phyloP scores from a whole-genome alignment of 2,329 filamentous ascomycete species.

The Ceratocystis destructans region DNA sequence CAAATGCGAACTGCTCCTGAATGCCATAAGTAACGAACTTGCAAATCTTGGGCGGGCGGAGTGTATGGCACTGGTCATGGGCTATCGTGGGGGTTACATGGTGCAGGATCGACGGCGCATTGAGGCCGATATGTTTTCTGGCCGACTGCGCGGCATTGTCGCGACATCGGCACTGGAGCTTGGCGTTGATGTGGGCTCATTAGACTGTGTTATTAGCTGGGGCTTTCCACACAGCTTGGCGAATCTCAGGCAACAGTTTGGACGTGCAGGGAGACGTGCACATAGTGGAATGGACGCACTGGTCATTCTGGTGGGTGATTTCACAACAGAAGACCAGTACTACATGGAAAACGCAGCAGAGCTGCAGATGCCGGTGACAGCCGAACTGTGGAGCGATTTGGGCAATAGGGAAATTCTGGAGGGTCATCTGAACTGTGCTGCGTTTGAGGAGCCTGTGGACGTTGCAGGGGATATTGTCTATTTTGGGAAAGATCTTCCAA shows the following conservation, averaged over 20 bases:
- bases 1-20: conserved; percentile 73
- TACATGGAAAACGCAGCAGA: conserved; percentile 96
- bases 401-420: conserved; percentile 81
- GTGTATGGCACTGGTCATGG: conserved; percentile 72
- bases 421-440: conserved; percentile 90
- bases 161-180: conserved; percentile 87
- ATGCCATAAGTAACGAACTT: conserved; percentile 66
- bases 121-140: conserved; percentile 93
- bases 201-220: conserved; percentile 87
- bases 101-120: conserved; percentile 78
- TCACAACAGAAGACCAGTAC: conserved; percentile 81
- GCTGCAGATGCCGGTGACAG: conserved; percentile 83
- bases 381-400: conserved; percentile 80
- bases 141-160: conserved; percentile 81
- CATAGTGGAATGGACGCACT: conserved; percentile 73
- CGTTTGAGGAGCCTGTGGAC: conserved; percentile 86
- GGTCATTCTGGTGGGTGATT: conserved; percentile 77
- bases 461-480: conserved; percentile 61
- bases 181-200: conserved; percentile 84
- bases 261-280: conserved; percentile 65
- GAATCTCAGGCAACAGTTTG: conserved; percentile 87
- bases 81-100: conserved; percentile 89
- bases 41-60: conserved; percentile 58
- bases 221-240: conserved; percentile 94
- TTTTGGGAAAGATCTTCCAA: conserved; percentile 50